Evolutionary conservation across 2,329 filamentous ascomycete species (phyloP), one percentile per base, ranked within the genome.

Genomic region (Alternaria arbusti): DNA sequence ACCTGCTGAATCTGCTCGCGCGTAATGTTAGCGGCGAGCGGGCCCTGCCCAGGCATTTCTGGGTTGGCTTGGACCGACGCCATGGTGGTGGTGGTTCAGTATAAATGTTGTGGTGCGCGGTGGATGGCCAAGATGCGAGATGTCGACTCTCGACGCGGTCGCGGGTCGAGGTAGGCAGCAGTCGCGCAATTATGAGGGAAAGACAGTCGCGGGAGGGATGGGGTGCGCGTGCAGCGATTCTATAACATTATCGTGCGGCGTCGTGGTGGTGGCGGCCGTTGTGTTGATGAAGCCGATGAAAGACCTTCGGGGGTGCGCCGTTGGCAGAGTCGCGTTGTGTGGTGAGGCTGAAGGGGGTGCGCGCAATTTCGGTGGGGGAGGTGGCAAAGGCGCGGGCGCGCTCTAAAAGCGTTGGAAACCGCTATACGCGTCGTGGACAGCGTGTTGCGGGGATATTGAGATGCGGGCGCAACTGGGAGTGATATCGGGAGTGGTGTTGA

Each of bases 1-100:
- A 92, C 86, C 74, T 93, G 91, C 80, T 94, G 91, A 45, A 94
- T 87, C 78, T 93, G 89, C 75, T 93, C 89, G 74, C 90, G 90
- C 61, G 88, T 94, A 74, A 94, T 85, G 78, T 89, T 89, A 36
- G 86, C 83, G 59, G 89, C 86, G 78, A 94, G 84, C 65, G 85
- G 84, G 50, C 83, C 85, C 72, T 87, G 88, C 68, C 87, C 87
- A 80, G 90, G 88, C 81, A 91, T 87, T 73, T 88, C 87, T 68
- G 90, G 88, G 69, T 89, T 86, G 74, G 88, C 83, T 83, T 96
- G 92, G 76, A 94, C 89, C 67, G 92, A 94, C 80, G 93, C 90
- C 93, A 96, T 96, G 69, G 59, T 74, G 70, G 58, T 52, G 55
- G 65, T 67, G 51, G 64, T 54, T 59, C 36, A 52, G 52, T 58